Evolutionary conservation across 768 basidiomycete genomes (phyloP).

Genomic region (Tephrocybe sp.): DNA sequence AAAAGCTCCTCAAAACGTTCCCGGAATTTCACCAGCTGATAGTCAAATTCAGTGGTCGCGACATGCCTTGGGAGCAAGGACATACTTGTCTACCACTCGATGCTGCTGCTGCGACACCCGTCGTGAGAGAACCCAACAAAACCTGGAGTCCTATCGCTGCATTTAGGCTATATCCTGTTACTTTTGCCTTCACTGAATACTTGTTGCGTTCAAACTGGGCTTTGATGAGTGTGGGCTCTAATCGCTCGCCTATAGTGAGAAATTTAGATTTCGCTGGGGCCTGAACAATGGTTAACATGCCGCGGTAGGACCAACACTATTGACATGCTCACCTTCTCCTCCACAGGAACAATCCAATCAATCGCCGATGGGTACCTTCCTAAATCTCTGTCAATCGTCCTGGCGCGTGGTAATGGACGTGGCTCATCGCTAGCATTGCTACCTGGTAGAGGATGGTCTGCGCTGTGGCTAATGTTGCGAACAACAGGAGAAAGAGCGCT

Average conservation of each 20-base stretch:
- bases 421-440: neutral
- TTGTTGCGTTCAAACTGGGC: conserved; percentile 46
- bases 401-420: conserved; percentile 3
- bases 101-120: conserved; percentile 55
- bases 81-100: conserved; percentile 35
- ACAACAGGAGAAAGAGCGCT: too few species aligned
- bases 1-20: conserved; percentile 46
- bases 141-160: conserved; percentile 65
- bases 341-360: conserved; percentile 37
- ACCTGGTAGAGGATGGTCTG: too few species aligned
- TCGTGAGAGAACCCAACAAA: conserved; percentile 64
- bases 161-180: conserved; percentile 37
- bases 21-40: conserved; percentile 36
- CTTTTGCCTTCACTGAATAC: conserved; percentile 43
- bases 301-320: too few species aligned
- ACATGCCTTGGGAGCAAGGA: too few species aligned
- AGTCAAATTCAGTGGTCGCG: conserved; percentile 33
- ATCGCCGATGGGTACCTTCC: conserved; percentile 23
- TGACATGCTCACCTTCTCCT: conserved; percentile 18
- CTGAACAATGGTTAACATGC: too few species aligned
- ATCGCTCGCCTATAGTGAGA: conserved; percentile 46
- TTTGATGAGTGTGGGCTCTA: conserved; percentile 50
- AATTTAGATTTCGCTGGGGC: too few species aligned
- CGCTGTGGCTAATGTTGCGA: too few species aligned
- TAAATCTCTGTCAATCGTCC: conserved; percentile 5